A percentile compares a stretch with the other conserved stretches of the same genome.
Conservation (phyloP, 2,329 filamentous ascomycete genomes). For the Fusarium buxicola region DNA sequence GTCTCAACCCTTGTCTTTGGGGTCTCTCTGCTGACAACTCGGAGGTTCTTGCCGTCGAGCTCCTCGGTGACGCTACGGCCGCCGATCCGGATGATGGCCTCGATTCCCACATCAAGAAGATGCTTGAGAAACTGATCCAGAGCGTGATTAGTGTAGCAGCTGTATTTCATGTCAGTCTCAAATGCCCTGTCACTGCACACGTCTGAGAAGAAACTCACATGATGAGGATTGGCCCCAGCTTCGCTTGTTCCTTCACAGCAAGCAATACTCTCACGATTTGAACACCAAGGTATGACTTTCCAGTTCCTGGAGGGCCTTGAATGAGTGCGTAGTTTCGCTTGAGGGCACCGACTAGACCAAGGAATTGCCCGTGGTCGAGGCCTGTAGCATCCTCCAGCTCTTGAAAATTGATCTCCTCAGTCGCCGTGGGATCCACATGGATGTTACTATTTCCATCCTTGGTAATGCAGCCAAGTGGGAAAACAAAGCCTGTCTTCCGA, state of each 20-base stretch:
- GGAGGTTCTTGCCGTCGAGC: conserved; percentile 17
- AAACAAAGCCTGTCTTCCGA: conserved; percentile 60
- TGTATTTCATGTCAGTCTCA: conserved; percentile 40
- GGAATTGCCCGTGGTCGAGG: conserved; percentile 64
- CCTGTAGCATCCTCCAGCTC: conserved; percentile 47
- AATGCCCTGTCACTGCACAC: no score
- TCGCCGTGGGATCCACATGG: not conserved
- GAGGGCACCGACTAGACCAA: conserved; percentile 65
- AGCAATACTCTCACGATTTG: conserved; percentile 66
- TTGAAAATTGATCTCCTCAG: not conserved
- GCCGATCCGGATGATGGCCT: conserved; percentile 70
- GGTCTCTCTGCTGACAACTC: conserved; percentile 1
- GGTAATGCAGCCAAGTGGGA: conserved; percentile 54
- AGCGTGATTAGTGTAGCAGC: conserved; percentile 62
- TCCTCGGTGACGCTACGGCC: conserved; percentile 15
- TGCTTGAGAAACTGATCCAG: conserved; percentile 68
- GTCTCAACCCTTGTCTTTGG: conserved; percentile 7
- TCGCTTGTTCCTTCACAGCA: conserved; percentile 51
- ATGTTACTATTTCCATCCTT: conserved; percentile 7
- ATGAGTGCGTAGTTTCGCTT: conserved; percentile 68
- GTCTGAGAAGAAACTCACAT: conserved; percentile 42
- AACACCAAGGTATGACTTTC: conserved; percentile 72
- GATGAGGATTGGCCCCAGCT: conserved; percentile 58
- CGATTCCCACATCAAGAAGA: conserved; percentile 58
- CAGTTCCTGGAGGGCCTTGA: conserved; percentile 77